Evolutionary conservation across 257 asterid species (phyloP), one percentile per base, ranked within the genome.

Genomic region (Nicotiana noctiflora): DNA sequence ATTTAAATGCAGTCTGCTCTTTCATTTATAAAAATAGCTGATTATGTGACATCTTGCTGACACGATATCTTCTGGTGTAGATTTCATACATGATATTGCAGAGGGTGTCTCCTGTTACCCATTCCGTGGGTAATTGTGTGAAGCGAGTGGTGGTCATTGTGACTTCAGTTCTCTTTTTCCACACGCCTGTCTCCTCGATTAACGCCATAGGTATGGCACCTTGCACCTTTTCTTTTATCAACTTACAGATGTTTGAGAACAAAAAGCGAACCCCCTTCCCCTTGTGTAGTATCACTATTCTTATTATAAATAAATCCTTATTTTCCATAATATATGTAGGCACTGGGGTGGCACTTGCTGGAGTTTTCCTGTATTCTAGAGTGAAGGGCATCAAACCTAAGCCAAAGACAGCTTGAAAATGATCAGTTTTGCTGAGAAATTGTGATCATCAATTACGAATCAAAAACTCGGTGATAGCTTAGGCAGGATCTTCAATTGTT

Each of bases 131-230:
- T 59, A 94, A 94, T 87, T 93, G 97, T 49, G 97, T 91, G 49
- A 94, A 94, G 87, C 92, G 97, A 34, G 97, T 93, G 72, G 98
- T 91, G 68, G 97, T 93, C 70, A 94, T 94, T 10, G 97, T 94
- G 65, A 76, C 94, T n/a, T 91, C 98, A 27, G 97, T 94, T 77
- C 83, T 94, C 82, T 91, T 93, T 91, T 93, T 94, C 89, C 92
- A 89, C 49, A 90, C 94, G 12, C 96, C 97, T 34, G 97, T 94
- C 77, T 88, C 93, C 34, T 85, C 89, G 21, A 65, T 92, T 53
- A 94, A 94, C 84, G 64, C 93, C 51, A n/a, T 94, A 52, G 98
- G 98, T 93, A 90, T 15, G 75, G 60, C 76, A 62, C 11, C 85
- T 72, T 34, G 25, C 61, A 15, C 19, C 19, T 56, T 56, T 56